Evolutionary conservation across 257 asterid species (phyloP).

Genomic region (Fraxinus anomala): DNA sequence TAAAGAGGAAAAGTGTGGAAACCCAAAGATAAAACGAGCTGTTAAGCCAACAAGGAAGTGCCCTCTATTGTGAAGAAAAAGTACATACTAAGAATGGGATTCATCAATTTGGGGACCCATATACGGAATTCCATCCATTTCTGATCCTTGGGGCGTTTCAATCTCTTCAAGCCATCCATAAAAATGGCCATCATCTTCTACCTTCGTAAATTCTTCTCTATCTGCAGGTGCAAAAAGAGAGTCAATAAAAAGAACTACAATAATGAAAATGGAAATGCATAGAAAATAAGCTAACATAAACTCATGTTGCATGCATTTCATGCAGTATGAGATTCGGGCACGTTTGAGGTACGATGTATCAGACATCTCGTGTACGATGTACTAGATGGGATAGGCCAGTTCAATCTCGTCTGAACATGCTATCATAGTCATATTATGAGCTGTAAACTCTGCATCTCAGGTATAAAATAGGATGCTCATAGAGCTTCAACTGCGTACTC

Average conservation of each 20-base stretch:
- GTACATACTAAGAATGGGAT: neutral
- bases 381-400: too few species aligned
- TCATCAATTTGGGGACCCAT: slow-evolving; percentile 62
- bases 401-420: too few species aligned
- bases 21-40: neutral
- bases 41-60: too few species aligned
- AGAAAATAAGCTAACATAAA: too few species aligned
- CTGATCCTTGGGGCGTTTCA: slow-evolving; percentile 61
- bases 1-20: neutral
- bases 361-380: too few species aligned
- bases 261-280: neutral
- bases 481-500: neutral
- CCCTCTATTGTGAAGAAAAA: too few species aligned
- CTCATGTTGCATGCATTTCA: neutral
- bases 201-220: slow-evolving; percentile 22
- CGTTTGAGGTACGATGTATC: neutral
- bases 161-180: slow-evolving; percentile 69
- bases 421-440: too few species aligned
- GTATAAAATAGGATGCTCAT: neutral
- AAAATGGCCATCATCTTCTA: slow-evolving; percentile 24
- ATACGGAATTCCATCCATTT: slow-evolving; percentile 72
- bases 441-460: neutral
- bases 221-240: slow-evolving; percentile 32
- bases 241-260: neutral
- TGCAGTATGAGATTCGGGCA: neutral